Conservation (phyloP, 768 basidiomycete genomes). For the Lentinus brumalis region DNA sequence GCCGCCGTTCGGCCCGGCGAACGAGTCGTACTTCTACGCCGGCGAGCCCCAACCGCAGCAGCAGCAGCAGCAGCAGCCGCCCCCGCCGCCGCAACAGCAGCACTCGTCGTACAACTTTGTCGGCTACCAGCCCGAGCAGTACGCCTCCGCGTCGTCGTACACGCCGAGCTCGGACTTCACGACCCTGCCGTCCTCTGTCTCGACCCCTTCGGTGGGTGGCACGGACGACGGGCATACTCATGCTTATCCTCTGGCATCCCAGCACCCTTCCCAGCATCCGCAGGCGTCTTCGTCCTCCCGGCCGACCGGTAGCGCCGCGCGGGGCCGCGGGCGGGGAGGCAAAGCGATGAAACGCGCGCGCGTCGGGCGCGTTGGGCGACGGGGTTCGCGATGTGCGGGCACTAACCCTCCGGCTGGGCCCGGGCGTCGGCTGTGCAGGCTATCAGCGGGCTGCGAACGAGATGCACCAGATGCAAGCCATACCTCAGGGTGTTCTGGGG, state of each 20-base stretch:
- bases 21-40: conserved; percentile 19
- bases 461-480: too few relatives aligned
- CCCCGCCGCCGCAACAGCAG: neutral
- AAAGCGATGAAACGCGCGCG: conserved; percentile 8
- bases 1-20: conserved; percentile 6
- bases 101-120: neutral
- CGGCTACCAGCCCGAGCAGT: conserved; percentile 14
- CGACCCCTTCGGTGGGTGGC: conserved; percentile 17
- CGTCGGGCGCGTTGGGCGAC: neutral
- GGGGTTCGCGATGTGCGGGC: too few relatives aligned
- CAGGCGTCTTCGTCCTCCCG: conserved; percentile 3
- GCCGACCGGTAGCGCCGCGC: neutral
- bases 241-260: conserved; percentile 12
- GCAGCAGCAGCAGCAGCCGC: neutral
- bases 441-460: too few relatives aligned
- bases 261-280: conserved; percentile 5
- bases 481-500: too few relatives aligned
- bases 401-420: too few relatives aligned
- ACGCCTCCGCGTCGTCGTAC: conserved; percentile 11
- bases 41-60: conserved; percentile 7
- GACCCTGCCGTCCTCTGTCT: conserved; percentile 17
- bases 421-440: too few relatives aligned
- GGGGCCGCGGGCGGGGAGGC: neutral
- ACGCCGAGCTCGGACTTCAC: conserved; percentile 20
- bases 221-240: conserved; percentile 18